Conservation (phyloP, 257 asterid species). For the Voacanga thouarsii region DNA sequence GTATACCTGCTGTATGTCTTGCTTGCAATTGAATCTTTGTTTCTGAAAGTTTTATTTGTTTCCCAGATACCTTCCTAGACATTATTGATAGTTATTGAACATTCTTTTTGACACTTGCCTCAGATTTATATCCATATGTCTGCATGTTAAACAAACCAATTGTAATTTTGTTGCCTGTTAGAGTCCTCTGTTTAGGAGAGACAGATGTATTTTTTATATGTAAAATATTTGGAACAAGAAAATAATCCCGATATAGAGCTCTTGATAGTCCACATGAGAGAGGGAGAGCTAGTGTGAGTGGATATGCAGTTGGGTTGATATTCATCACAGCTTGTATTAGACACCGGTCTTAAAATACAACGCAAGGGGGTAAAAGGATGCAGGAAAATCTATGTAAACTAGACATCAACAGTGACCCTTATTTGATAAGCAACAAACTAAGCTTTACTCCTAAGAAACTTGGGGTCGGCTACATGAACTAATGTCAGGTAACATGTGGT, state of each 20-base stretch:
- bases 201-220: not conserved
- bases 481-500: too few relatives aligned
- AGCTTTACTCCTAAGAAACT: too few relatives aligned
- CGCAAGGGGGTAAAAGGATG: not conserved
- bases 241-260: not conserved
- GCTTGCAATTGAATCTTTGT: conserved; percentile 29
- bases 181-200: not conserved
- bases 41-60: conserved; percentile 13
- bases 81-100: not conserved
- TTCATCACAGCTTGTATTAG: not conserved
- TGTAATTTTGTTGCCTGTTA: not conserved
- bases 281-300: not conserved
- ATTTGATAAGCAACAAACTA: too few relatives aligned
- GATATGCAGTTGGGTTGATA: not conserved
- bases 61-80: not conserved
- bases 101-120: not conserved
- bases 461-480: too few relatives aligned
- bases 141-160: not conserved
- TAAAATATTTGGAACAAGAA: not conserved
- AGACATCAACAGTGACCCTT: not conserved
- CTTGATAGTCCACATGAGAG: not conserved
- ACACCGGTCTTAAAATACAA: not conserved
- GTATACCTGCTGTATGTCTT: conserved; percentile 94
- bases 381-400: not conserved
- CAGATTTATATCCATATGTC: not conserved